Percentiles rank a stretch among this genome's conserved stretches.
Conservation (phyloP, 345 rosid species). For the Rhizophora apiculata region DNA sequence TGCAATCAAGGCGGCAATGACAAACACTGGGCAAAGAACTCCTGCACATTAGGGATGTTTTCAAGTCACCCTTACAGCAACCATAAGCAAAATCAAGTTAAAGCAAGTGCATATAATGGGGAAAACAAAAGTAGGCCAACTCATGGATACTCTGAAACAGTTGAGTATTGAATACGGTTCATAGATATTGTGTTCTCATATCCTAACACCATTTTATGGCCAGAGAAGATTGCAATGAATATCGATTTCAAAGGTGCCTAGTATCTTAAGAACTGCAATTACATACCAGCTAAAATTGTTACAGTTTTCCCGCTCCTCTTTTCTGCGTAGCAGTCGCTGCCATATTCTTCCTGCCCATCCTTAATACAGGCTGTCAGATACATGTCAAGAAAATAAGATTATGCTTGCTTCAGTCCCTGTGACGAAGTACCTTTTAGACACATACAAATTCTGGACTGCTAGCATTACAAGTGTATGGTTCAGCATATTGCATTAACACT, state of each 20-base stretch:
- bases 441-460: too few species aligned
- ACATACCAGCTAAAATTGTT: conserved; percentile 57
- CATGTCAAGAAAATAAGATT: background rate
- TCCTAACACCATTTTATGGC: too few species aligned
- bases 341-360: conserved; percentile 50
- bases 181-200: background rate
- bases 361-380: conserved; percentile 51
- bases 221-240: too few species aligned
- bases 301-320: conserved; percentile 39
- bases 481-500: too few species aligned
- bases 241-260: background rate
- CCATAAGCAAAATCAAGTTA: background rate
- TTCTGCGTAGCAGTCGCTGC: conserved; percentile 41
- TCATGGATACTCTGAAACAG: background rate
- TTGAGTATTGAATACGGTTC: background rate
- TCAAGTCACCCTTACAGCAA: background rate
- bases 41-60: conserved; percentile 27
- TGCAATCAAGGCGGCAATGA: conserved; percentile 46
- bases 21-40: conserved; percentile 44
- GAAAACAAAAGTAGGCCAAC: background rate
- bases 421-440: background rate
- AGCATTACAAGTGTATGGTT: too few species aligned
- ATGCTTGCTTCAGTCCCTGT: background rate
- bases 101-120: background rate
- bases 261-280: background rate